Conservation (phyloP, 345 rosid genomes). For the Trapa bicornis region DNA sequence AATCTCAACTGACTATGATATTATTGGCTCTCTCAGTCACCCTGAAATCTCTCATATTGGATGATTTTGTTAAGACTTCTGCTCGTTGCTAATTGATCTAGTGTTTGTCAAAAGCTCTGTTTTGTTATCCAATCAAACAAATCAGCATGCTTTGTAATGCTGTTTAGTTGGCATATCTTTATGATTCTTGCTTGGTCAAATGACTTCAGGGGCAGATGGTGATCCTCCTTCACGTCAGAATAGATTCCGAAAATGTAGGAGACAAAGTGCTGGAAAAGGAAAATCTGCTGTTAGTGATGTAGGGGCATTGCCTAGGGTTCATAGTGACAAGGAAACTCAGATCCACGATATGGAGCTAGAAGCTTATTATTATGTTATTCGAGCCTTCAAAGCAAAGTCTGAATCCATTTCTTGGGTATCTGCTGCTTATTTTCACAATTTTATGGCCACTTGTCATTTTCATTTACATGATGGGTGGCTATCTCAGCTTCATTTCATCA, state of each 20-base stretch:
- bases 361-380: conserved; percentile 72
- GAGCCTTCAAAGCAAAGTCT: conserved; percentile 97
- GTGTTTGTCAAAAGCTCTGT: neutral
- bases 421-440: conserved; percentile 1
- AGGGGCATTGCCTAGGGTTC: conserved; percentile 52
- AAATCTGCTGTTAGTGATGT: conserved; percentile 53
- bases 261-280: conserved; percentile 67
- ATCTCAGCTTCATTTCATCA: conserved; percentile 6
- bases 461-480: conserved; percentile 3
- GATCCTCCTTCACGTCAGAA: conserved; percentile 91
- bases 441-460: neutral
- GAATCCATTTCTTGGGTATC: conserved; percentile 97
- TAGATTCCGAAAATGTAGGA: conserved; percentile 65
- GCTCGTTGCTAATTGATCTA: neutral
- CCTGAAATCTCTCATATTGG: neutral
- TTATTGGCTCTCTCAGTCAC: neutral
- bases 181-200: conserved; percentile 8
- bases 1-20: neutral
- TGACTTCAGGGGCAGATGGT: conserved; percentile 82
- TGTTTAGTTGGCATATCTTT: neutral
- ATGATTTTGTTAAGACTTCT: neutral
- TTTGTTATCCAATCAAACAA: neutral
- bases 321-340: conserved; percentile 79
- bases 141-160: neutral
- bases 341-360: conserved; percentile 89